Evolutionary conservation across 106 monocot genomes (phyloP).

Genomic region (Acanthochlamys bracteata): DNA sequence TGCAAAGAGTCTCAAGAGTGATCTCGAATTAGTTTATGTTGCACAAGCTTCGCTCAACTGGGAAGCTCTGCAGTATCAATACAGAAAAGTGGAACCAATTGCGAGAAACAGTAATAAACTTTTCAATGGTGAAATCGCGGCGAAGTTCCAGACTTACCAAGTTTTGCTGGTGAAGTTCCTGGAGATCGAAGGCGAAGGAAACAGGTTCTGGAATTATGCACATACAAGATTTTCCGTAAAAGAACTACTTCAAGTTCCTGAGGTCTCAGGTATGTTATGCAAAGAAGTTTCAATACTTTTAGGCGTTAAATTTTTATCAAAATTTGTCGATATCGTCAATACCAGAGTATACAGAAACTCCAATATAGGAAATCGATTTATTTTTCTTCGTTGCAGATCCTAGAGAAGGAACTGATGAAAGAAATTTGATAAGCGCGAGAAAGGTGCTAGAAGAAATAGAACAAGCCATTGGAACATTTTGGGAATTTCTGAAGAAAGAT

Average conservation of each 20-base stretch:
- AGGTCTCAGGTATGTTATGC: constrained; percentile 19
- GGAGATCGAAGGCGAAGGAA: constrained; percentile 11
- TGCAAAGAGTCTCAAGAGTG: constrained; percentile 5
- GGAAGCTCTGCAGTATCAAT: constrained; percentile 24
- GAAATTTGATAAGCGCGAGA: neutral
- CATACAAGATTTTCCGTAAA: neutral
- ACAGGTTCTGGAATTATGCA: constrained; percentile 22
- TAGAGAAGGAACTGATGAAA: neutral
- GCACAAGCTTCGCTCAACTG: constrained; percentile 24
- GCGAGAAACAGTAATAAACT: neutral
- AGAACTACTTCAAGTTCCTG: constrained; percentile 23
- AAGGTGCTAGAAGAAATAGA: constrained; percentile 4
- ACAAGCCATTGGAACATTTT: constrained; percentile 10
- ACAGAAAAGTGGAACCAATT: constrained; percentile 5
- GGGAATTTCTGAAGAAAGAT: constrained; percentile 6
- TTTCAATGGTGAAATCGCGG: neutral
- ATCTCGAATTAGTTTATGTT: constrained; percentile 26
- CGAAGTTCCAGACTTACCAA: constrained; percentile 13
- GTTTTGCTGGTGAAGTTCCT: constrained; percentile 10
- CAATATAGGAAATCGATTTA: too few species aligned
- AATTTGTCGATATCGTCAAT: too few species aligned
- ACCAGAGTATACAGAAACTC: too few species aligned
- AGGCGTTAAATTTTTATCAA: neutral
- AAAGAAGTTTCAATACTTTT: too few species aligned
- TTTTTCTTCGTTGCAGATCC: too few species aligned